phyloP scores from a whole-genome alignment of 176 grass and related monocot genomes.

The Aegilops tauschii region DNA sequence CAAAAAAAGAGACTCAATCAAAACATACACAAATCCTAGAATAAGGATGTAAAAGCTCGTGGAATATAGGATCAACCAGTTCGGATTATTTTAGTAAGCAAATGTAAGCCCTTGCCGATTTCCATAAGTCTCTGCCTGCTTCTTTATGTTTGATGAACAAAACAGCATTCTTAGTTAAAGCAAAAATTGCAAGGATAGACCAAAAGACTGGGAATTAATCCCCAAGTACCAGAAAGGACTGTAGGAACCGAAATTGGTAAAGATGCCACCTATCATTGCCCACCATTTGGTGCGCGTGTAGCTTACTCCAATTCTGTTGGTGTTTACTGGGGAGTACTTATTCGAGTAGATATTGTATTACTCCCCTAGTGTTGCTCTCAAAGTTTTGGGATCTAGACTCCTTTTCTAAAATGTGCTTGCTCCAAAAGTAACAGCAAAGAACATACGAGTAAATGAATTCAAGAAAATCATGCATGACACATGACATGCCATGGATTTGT shows the following conservation, averaged over 20 bases:
- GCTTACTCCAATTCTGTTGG: background rate
- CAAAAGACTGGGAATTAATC: background rate
- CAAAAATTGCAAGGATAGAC: background rate
- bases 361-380: background rate
- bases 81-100: background rate
- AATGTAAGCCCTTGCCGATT: background rate
- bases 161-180: background rate
- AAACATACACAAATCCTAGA: background rate
- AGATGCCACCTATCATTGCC: background rate
- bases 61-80: background rate
- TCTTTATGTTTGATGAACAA: background rate
- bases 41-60: background rate
- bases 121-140: background rate
- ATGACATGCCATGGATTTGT: background rate
- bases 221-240: background rate
- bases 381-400: background rate
- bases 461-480: background rate
- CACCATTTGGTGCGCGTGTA: background rate
- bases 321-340: background rate
- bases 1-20: background rate
- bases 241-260: background rate
- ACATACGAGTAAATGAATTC: background rate
- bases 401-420: background rate
- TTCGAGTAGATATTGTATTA: background rate
- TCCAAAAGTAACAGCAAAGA: background rate